phyloP scores from a whole-genome alignment of 768 basidiomycete species.

The Kwoniella mangroviensis region DNA sequence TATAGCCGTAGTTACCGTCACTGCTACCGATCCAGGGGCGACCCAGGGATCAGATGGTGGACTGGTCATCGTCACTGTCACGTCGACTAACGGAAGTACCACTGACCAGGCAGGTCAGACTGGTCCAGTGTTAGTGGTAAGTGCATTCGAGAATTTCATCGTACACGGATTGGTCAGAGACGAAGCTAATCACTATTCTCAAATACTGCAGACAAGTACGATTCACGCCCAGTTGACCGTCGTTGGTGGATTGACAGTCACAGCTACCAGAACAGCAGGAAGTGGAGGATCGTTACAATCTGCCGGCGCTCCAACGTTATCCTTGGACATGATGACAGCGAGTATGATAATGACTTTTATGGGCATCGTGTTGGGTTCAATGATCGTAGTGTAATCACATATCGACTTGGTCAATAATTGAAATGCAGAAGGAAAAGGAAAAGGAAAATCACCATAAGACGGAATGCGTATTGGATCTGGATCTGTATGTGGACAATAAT shows the following conservation, averaged over 20 bases:
- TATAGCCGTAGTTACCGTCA: constrained; percentile 23
- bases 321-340: background rate
- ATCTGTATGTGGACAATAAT: background rate
- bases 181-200: no score
- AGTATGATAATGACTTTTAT: background rate
- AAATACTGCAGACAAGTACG: constrained; percentile 15
- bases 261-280: constrained; percentile 16
- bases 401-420: background rate
- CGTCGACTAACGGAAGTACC: constrained; percentile 4
- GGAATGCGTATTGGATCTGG: no score
- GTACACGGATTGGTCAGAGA: no score
- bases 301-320: background rate
- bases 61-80: constrained; percentile 21
- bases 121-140: constrained; percentile 12
- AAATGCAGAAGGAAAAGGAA: background rate
- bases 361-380: constrained; percentile 1
- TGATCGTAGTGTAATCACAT: background rate
- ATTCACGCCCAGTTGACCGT: constrained; percentile 19
- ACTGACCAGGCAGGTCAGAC: constrained; percentile 8
- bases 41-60: constrained; percentile 18
- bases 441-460: no score
- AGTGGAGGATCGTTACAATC: constrained; percentile 11
- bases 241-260: constrained; percentile 13
- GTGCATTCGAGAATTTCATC: background rate
- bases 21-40: constrained; percentile 22